Evolutionary conservation across 23 red algal genomes (phyloP), one percentile per base, ranked within the genome.

Genomic region (Gracilariopsis chorda): DNA sequence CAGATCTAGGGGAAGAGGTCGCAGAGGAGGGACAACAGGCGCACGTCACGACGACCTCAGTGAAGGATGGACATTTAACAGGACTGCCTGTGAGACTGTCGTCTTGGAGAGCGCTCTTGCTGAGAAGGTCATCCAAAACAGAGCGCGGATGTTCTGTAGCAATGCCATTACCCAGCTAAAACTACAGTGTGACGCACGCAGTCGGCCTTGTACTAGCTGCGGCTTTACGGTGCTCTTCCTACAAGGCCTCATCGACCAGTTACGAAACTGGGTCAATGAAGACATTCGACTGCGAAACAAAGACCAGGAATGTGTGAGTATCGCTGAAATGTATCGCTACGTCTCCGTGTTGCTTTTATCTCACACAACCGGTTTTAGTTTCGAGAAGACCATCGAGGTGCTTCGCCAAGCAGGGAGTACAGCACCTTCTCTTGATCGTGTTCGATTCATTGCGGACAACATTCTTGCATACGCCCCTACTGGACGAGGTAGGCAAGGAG

Each of bases 151-250:
- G 67, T 39, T 39, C 24, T 73, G 24, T 73, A 34, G 67, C 67
- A 73, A 73, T 34, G 67, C 67, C 67, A 33, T 73, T 10, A 73
- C 67, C 24, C 67, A 34, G 8, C 24, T 73, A 35, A 73, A 73
- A 1, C 67, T 73, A 35, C 67, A 73, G 24, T 73, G 67, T 34
- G 67, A 73, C 12, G 17, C 33, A 73, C 67, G 24, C 24, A 39
- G 27, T 39, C 24, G 28, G 12, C 67, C 67, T 73, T 73, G 67
- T 36, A 39, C 16, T 35, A 8, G 16, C 67, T 35, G 67, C 24
- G 27, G 8, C 67, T 36, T 34, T 72, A 20, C 19, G 7, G 34
- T 72, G 7, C 42, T 72, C 5, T 33, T 72, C 8, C 5, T 7
- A 47, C 12, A 72, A 44, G 65, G 65, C 19, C 7, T 72, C 6